phyloP scores from a whole-genome alignment of 148 eudicot genomes.

The Nepenthes gracilis region DNA sequence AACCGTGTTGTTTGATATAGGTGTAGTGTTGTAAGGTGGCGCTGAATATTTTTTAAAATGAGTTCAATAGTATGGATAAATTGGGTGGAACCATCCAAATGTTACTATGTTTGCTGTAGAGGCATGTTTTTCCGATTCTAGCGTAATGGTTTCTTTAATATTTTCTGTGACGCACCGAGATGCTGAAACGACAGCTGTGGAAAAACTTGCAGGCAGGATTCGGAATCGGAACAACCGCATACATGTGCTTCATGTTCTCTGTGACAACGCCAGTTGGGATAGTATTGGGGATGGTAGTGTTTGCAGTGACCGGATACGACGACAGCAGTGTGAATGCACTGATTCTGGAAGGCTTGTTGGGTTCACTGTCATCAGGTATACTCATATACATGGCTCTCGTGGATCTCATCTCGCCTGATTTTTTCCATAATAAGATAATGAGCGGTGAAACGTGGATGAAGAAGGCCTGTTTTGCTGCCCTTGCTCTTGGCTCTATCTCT shows the following conservation, averaged over 20 bases:
- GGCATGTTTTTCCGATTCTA: background rate
- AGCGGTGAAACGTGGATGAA: constrained; percentile 43
- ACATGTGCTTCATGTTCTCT: constrained; percentile 85
- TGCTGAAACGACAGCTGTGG: no score
- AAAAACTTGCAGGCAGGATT: constrained; percentile 57
- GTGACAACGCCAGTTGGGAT: constrained; percentile 77
- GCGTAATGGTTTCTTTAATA: no score
- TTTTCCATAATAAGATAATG: constrained; percentile 76
- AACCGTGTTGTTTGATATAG: no score
- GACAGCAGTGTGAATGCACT: constrained; percentile 60
- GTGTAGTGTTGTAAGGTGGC: no score
- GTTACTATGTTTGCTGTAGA: background rate
- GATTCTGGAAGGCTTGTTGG: constrained; percentile 66
- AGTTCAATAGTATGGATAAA: no score
- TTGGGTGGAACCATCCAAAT: no score
- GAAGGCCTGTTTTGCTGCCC: constrained; percentile 59
- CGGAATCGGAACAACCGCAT: constrained; percentile 50
- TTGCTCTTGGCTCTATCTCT: constrained; percentile 61
- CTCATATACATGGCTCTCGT: constrained; percentile 83
- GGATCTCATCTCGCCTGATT: constrained; percentile 73
- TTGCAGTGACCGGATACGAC: constrained; percentile 62
- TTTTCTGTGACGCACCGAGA: background rate
- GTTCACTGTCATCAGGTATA: constrained; percentile 71
- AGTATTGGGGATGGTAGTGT: constrained; percentile 54
- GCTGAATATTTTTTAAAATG: no score